Evolutionary conservation across 202 grass and related monocot genomes (phyloP), one percentile per base, ranked within the genome.

Genomic region (Schoenoplectus triqueter): DNA sequence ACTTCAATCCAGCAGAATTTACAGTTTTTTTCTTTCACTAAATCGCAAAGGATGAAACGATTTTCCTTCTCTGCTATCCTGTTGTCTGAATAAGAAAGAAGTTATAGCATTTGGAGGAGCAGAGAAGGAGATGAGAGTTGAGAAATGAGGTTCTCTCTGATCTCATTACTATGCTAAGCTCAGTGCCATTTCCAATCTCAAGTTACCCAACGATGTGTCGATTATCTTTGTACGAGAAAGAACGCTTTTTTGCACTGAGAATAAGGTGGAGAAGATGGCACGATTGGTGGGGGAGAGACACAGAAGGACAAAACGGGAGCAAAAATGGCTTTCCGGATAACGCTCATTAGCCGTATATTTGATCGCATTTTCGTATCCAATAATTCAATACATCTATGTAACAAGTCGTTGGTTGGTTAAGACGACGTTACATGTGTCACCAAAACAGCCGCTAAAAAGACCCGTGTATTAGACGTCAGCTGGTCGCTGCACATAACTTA

Each of bases 211-310:
- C 44, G 2, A 67, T 45, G 18, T 49, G 62, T 63, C n/a, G 11
- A 82, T 82, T 49, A 7, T 18, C 41, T 10, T 2, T 15, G 54
- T 13, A 14, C 11, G 54, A 56, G 41, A 71, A 20, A 60, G 14
- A 22, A 57, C 17, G 14, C 47, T 45, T 11, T 22, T 44, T 57
- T 10, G 10, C 10, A 8, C 39, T 10, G 7, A 13, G 72, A 31
- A 75, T 19, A 54, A 40, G 80, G 80, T 65, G 60, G 80, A 82
- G 84, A 66, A 86, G 54, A 80, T 51, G 84, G 59, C 83, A 75
- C 83, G 83, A 75, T n/a, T 40, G 68, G 19, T 45, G 66, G 10
- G 40, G 40, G 22, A 67, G 9, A 67, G 22, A 11, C 0, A 39
- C 50, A 64, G 68, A 51, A 13, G 75, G 65, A 66, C 56, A 48